Evolutionary conservation across 116 monocot genomes (phyloP), one percentile per base, ranked within the genome.

Genomic region (Zostera marina): DNA sequence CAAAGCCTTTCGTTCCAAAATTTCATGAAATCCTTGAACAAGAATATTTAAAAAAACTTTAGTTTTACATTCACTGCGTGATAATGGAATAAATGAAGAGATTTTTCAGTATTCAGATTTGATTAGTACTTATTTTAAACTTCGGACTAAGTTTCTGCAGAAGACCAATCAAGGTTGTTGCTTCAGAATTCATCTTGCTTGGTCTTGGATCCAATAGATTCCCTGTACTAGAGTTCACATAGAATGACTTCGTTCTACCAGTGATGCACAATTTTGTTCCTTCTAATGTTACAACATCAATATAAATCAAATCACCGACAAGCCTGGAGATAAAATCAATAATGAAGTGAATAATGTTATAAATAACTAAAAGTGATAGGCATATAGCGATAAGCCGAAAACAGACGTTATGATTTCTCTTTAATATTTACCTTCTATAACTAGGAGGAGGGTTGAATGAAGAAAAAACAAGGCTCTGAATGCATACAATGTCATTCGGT

Each of bases 361-460:
- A 32, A 32, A 32, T 32, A 3, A 5, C 32, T 3, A 32, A 32
- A 32, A 51, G 8, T n/a, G 3, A 2, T 20, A 51, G 5, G 3
- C 21, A 51, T 8, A 51, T 17, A 51, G 11, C 13, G 12, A 25
- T 24, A 54, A 54, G 10, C 23, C 11, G 2, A 12, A 9, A 9
- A 21, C 57, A 70, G 10, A 10, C 10, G 1, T 11, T 15, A 49
- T 17, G 20, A 20, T 49, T 17, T 17, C 9, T 17, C 9, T 49
- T 13, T 56, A 4, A 22, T 17, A 47, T 17, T 70, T 66, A 98
- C 98, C 85, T 80, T 54, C 98, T 85, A 66, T 90, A 83, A 77
- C 71, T 83, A 55, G 90, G 98, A 76, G 98, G 86, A 66, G 98
- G 98, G 45, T 98, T 98, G 51, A 98, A 86, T 41, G 98, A 83